Base-by-base conservation (phyloP, 2,329 filamentous ascomycete species). In the Cercospora janseana region DNA sequence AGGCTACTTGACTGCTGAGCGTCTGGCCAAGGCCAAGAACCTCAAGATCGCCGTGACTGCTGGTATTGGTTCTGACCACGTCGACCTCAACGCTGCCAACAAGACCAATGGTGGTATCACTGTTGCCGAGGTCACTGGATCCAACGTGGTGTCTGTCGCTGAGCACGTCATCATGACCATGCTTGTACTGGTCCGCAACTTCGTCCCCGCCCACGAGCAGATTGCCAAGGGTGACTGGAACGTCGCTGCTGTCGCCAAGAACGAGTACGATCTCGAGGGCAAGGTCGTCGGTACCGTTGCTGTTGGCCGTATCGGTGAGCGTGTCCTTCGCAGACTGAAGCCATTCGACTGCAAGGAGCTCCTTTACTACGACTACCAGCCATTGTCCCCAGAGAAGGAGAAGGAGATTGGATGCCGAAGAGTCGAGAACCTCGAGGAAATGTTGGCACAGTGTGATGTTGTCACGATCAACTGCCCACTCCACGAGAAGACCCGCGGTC, bases 91-190 rank as follows among this genome's bases (percentile, higher is more conserved):
- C 72, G 90, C 88, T 35, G 93, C 93, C 72, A 97, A 97, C 86
- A 91, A 86, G 79, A 96, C 91, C 76, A 98, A 98, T 72, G 92
- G 92, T 67, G 93, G 93, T 70, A 77, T 97, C 76, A 98, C 91
- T 63, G 93, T 98, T 56, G 91, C 90, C 59, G 93, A 98, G 75
- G 93, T 98, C 60, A 98, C 93, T 7, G 93, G 93, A 69, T 94
- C 87, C 76, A 98, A 98, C 72, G 93, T 98, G 65, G 91, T 96
- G 65, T 97, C 93, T 44, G 93, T 98, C 59, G 93, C 93, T 54
- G 93, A 98, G 82, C 93, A 98, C 77, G 93, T 98, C 64, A 76
- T 98, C 76, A 97, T 98, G 93, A 98, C 93, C 72, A 97, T 97
- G 74, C 87, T 98, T 45, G 74, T 85, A 60, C 86, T 98, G 46